Percentiles rank a stretch among this genome's conserved stretches.
Evolutionary conservation across 495 filamentous ascomycete genomes (phyloP).

Genomic region (Pseudomonodictys pantanalensis): DNA sequence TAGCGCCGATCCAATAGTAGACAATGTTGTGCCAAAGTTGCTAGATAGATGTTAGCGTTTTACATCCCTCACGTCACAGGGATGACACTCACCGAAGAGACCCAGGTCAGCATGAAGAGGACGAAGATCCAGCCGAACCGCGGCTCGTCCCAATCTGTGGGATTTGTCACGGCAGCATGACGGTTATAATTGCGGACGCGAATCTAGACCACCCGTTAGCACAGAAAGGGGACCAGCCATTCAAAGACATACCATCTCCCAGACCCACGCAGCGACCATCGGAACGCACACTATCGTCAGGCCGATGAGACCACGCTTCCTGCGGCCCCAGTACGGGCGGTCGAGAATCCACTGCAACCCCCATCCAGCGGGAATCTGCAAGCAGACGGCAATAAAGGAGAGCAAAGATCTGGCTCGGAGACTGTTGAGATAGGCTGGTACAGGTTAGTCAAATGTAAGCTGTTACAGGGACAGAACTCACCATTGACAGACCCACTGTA

Average conservation of each 20-base stretch:
- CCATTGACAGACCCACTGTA: conserved; percentile 25
- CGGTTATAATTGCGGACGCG: conserved; percentile 12
- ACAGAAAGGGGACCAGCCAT: background rate
- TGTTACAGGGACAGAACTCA: background rate
- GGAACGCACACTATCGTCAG: conserved; percentile 6
- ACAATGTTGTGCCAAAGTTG: conserved; percentile 25
- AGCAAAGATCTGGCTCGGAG: conserved; percentile 14
- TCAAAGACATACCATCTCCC: conserved; percentile 9
- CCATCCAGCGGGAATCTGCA: conserved; percentile 19
- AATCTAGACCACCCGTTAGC: conserved; percentile 1
- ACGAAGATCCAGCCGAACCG: conserved; percentile 19
- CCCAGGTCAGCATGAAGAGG: conserved; percentile 19
- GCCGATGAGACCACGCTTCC: conserved; percentile 11
- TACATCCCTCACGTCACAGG: background rate
- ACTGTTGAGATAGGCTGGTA: conserved; percentile 12
- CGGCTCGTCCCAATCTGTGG: conserved; percentile 14
- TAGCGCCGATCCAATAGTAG: conserved; percentile 21
- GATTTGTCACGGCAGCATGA: background rate
- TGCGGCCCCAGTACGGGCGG: conserved; percentile 13
- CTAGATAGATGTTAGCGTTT: background rate
- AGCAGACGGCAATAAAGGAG: conserved; percentile 13
- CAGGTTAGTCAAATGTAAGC: background rate
- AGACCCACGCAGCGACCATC: conserved; percentile 10
- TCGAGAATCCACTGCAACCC: conserved; percentile 22
- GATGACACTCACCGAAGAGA: conserved; percentile 1